A percentile compares a stretch with the other conserved stretches of the same genome.
Conservation (phyloP, 2,329 filamentous ascomycete genomes). For the Anisogramma anomala region DNA sequence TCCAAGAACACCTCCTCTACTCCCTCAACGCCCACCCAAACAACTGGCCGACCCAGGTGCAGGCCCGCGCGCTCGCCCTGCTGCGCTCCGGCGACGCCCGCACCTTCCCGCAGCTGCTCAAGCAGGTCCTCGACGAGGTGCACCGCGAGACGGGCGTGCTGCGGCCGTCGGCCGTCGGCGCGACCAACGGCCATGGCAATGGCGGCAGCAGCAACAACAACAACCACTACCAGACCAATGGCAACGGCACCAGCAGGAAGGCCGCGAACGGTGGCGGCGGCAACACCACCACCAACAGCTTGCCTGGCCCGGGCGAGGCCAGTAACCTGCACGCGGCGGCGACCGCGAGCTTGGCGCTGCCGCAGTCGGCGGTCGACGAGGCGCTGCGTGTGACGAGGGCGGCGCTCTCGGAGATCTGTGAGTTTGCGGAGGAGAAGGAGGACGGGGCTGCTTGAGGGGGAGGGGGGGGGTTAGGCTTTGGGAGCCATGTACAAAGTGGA, state of each 20-base stretch:
- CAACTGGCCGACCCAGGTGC: slow-evolving; percentile 52
- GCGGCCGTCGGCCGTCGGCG: slow-evolving; percentile 15
- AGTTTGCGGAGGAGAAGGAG: slow-evolving; percentile 24
- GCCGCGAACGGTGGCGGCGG: slow-evolving; percentile 21
- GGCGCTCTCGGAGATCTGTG: slow-evolving; percentile 40
- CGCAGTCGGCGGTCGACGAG: slow-evolving; percentile 48
- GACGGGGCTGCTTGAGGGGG: not conserved
- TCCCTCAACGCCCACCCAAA: slow-evolving; percentile 45
- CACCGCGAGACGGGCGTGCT: slow-evolving; percentile 33
- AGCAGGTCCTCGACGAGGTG: slow-evolving; percentile 51
- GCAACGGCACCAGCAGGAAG: slow-evolving; percentile 21
- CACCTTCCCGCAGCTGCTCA: slow-evolving; percentile 50
- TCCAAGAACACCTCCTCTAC: slow-evolving; percentile 54
- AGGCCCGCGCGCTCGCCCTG: slow-evolving; percentile 47
- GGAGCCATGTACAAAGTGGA: slow-evolving; percentile 2
- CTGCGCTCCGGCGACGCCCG: slow-evolving; percentile 48
- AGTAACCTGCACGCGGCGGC: slow-evolving; percentile 16
- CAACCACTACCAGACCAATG: slow-evolving; percentile 11
- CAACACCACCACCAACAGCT: slow-evolving; percentile 8
- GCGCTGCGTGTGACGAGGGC: slow-evolving; percentile 49
- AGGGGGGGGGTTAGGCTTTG: not conserved
- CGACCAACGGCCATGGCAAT: slow-evolving; percentile 14
- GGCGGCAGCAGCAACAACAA: no score
- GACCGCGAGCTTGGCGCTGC: slow-evolving; percentile 38
- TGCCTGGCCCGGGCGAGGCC: slow-evolving; percentile 16